Evolutionary conservation across 805 yeast genomes (phyloP), one percentile per base, ranked within the genome.

Genomic region (Candida germanica): DNA sequence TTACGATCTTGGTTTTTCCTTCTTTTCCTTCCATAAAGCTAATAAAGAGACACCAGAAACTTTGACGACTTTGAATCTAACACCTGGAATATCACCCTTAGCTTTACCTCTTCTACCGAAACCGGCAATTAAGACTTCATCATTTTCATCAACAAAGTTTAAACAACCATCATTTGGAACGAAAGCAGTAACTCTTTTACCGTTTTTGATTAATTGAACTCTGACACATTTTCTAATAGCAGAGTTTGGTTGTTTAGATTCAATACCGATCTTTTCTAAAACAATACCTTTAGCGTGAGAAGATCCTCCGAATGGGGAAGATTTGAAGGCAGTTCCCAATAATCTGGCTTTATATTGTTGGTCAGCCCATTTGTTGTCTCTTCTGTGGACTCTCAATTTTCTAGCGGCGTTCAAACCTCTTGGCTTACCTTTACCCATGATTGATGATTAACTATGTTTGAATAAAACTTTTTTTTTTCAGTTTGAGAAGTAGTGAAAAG

Each of bases 41-140:
- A 89, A 82, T 75, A 93, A 83, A 61, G 98, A 93, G 66, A 94
- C 98, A 86, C 98, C 98, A 61, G 98, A 87, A 62, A 93, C 99
- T 83, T 93, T 93, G 72, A 93, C 99, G 71, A 93, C 99, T 87
- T 93, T 93, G 88, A 93, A 93, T 86, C 99, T 93, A 71, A 93
- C 99, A 87, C 99, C 99, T 75, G 98, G 98, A 69, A 93, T 91
- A 89, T 93, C 99, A 83, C 99, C 98, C 95, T 93, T 93, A 74
- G 98, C 98, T 83, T 93, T 93, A 81, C 98, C 98, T 83, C 96
- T 93, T 80, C 98, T 88, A 87, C 99, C 99, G 88, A 93, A 93
- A 83, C 99, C 99, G 66, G 99, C 98, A 63, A 93, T 81, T 66
- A 93, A 80, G 62, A 93, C 99, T 77, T 93, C 98, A 79, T 93